Conservation (phyloP, 129 eudicot genomes). For the Pulicaria dysenterica region DNA sequence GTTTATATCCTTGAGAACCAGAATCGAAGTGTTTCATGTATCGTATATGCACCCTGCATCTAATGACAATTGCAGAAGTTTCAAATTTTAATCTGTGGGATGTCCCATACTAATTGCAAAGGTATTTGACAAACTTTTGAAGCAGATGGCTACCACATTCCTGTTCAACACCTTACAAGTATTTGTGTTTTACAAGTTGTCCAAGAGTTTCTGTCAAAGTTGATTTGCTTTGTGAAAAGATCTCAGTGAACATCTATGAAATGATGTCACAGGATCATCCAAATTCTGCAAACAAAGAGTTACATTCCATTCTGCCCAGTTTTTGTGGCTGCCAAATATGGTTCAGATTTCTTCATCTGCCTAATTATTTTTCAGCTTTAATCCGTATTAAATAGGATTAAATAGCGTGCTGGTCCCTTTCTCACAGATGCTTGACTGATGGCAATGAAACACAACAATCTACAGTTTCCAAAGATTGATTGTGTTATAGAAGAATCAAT, state of each 20-base stretch:
- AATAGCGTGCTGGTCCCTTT: neutral
- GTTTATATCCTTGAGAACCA: too few relatives aligned
- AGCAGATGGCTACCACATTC: neutral
- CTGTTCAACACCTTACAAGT: neutral
- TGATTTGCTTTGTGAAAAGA: too few relatives aligned
- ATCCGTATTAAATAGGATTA: neutral
- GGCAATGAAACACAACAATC: too few relatives aligned
- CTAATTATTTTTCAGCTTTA: neutral
- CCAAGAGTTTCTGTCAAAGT: too few relatives aligned
- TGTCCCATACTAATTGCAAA: neutral
- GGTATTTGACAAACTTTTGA: neutral
- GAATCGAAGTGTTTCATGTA: neutral
- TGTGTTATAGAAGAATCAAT: too few relatives aligned
- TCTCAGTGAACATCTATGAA: too few relatives aligned
- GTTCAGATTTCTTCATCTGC: neutral
- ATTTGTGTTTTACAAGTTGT: neutral
- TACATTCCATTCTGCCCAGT: too few relatives aligned
- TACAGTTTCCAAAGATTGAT: too few relatives aligned
- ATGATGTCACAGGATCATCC: too few relatives aligned
- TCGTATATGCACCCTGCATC: neutral
- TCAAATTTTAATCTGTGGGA: too few relatives aligned
- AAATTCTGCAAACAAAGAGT: too few relatives aligned
- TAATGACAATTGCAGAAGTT: neutral
- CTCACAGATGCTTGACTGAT: too few relatives aligned
- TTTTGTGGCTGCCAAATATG: neutral